Evolutionary conservation across 2,329 filamentous ascomycete species (phyloP).

Genomic region (Phialocephala subalpina): DNA sequence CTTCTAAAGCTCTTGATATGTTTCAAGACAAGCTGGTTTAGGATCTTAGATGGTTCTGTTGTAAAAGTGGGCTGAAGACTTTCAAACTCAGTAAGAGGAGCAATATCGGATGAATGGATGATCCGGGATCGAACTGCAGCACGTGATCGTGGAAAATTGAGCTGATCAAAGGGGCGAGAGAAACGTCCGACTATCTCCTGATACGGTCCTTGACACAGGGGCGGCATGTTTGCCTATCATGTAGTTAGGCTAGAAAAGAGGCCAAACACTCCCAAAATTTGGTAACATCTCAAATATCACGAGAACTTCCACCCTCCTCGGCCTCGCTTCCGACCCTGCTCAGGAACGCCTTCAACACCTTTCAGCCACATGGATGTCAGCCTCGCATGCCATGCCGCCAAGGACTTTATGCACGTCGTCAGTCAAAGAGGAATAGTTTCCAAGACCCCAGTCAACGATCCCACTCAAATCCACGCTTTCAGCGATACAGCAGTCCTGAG

Average conservation of each 20-base stretch:
- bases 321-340: background rate
- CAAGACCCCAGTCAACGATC: background rate
- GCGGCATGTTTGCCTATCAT: no score
- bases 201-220: no score
- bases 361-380: background rate
- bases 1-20: background rate
- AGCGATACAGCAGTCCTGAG: background rate
- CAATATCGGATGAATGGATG: no score
- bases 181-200: no score
- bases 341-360: background rate
- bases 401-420: slow-evolving; percentile 20
- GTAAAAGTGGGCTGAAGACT: no score
- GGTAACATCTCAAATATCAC: background rate
- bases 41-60: no score
- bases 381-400: slow-evolving; percentile 4
- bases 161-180: no score
- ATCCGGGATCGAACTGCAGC: no score
- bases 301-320: background rate
- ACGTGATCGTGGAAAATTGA: no score
- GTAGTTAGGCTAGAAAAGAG: no score
- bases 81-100: no score
- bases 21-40: background rate
- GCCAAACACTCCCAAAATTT: no score
- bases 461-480: background rate
- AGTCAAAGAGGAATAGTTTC: slow-evolving; percentile 9